These are phyloP conservation scores for Colletotrichum navitas DNA, from an alignment of 2,329 filamentous ascomycete species.

Conservation along the genomic window DNA sequence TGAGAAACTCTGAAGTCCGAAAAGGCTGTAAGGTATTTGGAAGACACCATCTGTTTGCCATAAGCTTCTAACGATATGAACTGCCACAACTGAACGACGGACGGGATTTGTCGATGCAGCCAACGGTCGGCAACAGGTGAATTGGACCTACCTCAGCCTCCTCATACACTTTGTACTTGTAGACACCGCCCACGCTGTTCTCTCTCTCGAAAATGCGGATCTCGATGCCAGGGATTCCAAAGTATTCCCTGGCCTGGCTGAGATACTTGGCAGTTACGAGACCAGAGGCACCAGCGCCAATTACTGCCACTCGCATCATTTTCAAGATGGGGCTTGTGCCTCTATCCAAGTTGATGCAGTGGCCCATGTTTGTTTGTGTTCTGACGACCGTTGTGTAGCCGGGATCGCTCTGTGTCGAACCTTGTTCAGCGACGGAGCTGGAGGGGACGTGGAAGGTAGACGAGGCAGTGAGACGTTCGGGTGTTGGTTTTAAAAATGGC, in stretches of 20 bases:
- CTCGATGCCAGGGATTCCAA: constrained; percentile 54
- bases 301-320: constrained; percentile 55
- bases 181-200: constrained; percentile 60
- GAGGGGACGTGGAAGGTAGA: too few relatives aligned
- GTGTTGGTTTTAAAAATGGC: background rate
- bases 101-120: too few relatives aligned
- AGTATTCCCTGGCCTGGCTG: constrained; percentile 53
- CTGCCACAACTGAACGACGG: background rate
- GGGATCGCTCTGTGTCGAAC: too few relatives aligned
- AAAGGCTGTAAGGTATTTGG: constrained; percentile 63
- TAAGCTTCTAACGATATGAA: background rate
- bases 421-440: background rate
- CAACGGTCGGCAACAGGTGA: background rate
- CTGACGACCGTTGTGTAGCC: background rate
- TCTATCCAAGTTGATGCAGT: background rate
- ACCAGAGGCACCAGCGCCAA: constrained; percentile 59
- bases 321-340: background rate
- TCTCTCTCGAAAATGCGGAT: constrained; percentile 60
- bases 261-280: constrained; percentile 58
- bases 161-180: constrained; percentile 61
- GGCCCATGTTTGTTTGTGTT: background rate
- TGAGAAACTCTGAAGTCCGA: constrained; percentile 60
- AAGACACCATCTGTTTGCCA: constrained; percentile 57
- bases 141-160: constrained; percentile 56
- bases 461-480: too few relatives aligned